phyloP scores from a whole-genome alignment of 768 basidiomycete species.

The Hemileccinum rubropunctum region DNA sequence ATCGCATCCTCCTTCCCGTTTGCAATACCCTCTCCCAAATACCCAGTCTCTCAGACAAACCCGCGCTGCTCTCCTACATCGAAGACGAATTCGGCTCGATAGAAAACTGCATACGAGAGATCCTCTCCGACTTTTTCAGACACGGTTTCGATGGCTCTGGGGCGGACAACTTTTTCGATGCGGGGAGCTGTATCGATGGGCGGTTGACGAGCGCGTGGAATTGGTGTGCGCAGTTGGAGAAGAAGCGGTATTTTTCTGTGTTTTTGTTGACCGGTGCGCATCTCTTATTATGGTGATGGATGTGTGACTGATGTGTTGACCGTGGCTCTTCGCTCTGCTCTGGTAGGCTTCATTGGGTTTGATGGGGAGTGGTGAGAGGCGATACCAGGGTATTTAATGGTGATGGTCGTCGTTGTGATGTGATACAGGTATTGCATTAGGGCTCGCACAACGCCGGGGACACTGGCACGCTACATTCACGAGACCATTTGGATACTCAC shows the following conservation, averaged over 20 bases:
- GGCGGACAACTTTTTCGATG: conserved; percentile 90
- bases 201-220: conserved; percentile 90
- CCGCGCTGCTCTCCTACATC: conserved; percentile 71
- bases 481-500: too few species aligned
- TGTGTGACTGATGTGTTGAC: not conserved
- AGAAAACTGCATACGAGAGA: conserved; percentile 66
- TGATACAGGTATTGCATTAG: not conserved
- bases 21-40: conserved; percentile 80
- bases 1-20: conserved; percentile 84
- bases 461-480: too few species aligned
- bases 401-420: not conserved
- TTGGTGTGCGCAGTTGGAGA: conserved; percentile 84
- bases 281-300: not conserved
- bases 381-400: not conserved
- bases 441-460: too few species aligned
- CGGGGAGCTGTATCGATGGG: conserved; percentile 82
- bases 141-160: conserved; percentile 89
- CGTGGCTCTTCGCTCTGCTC: not conserved
- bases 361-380: conserved; percentile 74
- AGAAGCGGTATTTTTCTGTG: conserved; percentile 79
- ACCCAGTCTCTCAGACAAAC: conserved; percentile 60
- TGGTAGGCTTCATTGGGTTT: conserved; percentile 74
- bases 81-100: conserved; percentile 79
- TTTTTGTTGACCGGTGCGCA: conserved; percentile 72
- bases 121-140: conserved; percentile 80